Conservation (phyloP, 1,139 yeast genomes). For the Yamadazyma diddensiae region DNA sequence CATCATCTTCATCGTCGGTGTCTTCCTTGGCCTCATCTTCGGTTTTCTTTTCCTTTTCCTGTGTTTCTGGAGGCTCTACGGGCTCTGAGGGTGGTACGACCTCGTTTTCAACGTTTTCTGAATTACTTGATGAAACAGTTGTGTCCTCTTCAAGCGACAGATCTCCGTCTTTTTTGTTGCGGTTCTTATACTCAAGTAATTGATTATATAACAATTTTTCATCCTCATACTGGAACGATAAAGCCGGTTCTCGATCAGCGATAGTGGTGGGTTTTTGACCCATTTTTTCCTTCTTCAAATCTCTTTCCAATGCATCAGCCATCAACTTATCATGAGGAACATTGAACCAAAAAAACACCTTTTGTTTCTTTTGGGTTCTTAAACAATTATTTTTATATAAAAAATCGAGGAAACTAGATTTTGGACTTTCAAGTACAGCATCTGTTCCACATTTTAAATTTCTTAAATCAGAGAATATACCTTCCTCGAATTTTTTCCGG, state of each 20-base stretch:
- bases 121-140: conserved; percentile 9
- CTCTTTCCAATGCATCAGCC: conserved; percentile 93
- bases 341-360: conserved; percentile 95
- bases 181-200: conserved; percentile 34
- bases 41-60: conserved; percentile 8
- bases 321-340: conserved; percentile 92
- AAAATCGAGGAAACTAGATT: conserved; percentile 81
- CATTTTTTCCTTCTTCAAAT: conserved; percentile 70
- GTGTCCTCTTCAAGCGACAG: conserved; percentile 10
- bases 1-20: conserved; percentile 51
- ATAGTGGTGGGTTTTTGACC: conserved; percentile 60
- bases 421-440: conserved; percentile 85
- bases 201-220: conserved; percentile 47
- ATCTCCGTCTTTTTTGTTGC: conserved; percentile 15
- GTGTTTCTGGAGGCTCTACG: not conserved
- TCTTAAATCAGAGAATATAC: conserved; percentile 87
- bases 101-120: conserved; percentile 5
- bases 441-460: conserved; percentile 84
- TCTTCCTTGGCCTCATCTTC: not conserved
- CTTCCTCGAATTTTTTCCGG: conserved; percentile 94
- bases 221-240: conserved; percentile 56
- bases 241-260: conserved; percentile 59
- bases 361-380: conserved; percentile 94
- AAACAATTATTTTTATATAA: conserved; percentile 83
- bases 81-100: no score